A percentile compares a stretch with the other conserved stretches of the same genome.
These are phyloP conservation scores for Puccinia horiana DNA, from an alignment of 1,284 basidiomycete species.

Conservation along the genomic window DNA sequence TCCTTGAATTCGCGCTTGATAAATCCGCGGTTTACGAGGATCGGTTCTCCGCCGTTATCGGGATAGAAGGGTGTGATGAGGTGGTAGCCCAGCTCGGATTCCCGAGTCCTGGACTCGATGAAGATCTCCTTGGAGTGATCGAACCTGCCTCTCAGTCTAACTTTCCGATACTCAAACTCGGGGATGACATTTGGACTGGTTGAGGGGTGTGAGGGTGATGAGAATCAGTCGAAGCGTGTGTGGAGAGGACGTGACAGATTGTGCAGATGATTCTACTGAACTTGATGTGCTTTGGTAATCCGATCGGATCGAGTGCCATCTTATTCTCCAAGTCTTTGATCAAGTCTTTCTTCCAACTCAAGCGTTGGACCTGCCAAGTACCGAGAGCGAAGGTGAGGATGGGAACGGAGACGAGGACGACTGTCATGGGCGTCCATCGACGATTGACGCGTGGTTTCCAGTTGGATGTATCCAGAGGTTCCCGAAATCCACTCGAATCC, in stretches of 20 bases:
- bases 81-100: conserved; percentile 83
- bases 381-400: conserved; percentile 88
- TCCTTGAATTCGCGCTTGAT: conserved; percentile 66
- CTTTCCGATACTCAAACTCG: conserved; percentile 83
- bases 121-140: conserved; percentile 75
- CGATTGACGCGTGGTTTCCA: conserved; percentile 54
- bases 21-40: conserved; percentile 90
- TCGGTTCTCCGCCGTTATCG: conserved; percentile 63
- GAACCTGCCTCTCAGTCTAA: conserved; percentile 75
- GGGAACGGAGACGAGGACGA: conserved; percentile 81
- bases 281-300: conserved; percentile 84
- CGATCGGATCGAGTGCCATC: conserved; percentile 74
- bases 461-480: conserved; percentile 35
- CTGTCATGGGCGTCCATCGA: conserved; percentile 62
- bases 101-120: conserved; percentile 79
- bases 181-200: conserved; percentile 55
- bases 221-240: conserved; percentile 28
- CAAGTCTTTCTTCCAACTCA: conserved; percentile 91
- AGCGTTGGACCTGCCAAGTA: conserved; percentile 83
- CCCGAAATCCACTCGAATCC: conserved; percentile 17
- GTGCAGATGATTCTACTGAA: conserved; percentile 57
- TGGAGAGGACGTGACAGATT: conserved; percentile 21
- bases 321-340: conserved; percentile 95
- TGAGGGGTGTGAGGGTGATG: conserved; percentile 62
- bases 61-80: conserved; percentile 81